Percentiles rank a stretch among this genome's conserved stretches.
phyloP scores from a whole-genome alignment of 1,284 basidiomycete genomes.

The Tremellales sp. region DNA sequence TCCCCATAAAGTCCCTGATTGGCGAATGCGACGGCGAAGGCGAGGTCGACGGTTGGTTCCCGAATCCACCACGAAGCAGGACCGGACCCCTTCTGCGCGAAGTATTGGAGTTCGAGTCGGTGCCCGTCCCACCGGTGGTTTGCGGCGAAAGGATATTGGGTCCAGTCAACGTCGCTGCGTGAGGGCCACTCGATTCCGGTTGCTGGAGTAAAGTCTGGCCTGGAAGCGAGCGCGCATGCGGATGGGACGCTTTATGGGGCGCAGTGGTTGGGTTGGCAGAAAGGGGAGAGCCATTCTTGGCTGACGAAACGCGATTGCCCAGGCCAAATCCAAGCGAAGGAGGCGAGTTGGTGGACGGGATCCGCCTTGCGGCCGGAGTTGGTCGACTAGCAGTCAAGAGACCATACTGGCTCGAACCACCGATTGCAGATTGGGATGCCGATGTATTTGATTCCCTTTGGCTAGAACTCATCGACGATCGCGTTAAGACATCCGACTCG shows the following conservation, averaged over 20 bases:
- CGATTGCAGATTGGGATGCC: constrained; percentile 1
- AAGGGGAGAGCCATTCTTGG: background rate
- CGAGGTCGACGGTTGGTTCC: constrained; percentile 7
- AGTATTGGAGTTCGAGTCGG: constrained; percentile 6
- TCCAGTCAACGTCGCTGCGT: background rate
- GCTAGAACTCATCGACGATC: background rate
- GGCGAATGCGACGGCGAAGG: constrained; percentile 25
- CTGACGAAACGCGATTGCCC: no score
- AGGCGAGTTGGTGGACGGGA: background rate
- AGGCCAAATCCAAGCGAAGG: no score
- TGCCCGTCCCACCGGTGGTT: constrained; percentile 25
- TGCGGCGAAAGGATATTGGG: constrained; percentile 28
- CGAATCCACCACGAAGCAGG: constrained; percentile 47
- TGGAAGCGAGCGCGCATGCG: background rate
- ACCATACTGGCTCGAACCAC: constrained; percentile 2
- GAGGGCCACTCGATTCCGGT: constrained; percentile 6
- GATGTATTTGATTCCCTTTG: background rate
- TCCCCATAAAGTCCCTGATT: constrained; percentile 16
- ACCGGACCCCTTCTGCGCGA: constrained; percentile 36
- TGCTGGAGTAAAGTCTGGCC: constrained; percentile 9
- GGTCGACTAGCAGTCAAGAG: background rate
- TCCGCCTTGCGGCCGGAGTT: background rate
- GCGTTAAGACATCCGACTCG: constrained; percentile 3
- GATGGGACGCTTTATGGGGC: background rate
- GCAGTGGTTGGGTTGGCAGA: background rate